Conservation (phyloP, 768 basidiomycete species). For the Leccinum ochraceum region DNA sequence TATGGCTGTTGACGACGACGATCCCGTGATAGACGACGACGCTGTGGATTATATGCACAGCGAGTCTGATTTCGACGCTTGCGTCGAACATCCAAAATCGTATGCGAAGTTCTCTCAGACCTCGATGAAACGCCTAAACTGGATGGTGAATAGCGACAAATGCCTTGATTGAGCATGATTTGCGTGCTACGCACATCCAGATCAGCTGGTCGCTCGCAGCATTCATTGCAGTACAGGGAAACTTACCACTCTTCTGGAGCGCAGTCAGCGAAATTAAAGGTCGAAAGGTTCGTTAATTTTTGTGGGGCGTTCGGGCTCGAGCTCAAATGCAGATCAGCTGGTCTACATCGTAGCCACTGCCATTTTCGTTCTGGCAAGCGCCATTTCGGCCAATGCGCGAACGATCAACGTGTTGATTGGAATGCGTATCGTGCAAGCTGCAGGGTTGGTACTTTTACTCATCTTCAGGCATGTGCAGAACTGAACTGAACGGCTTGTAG, state of each 20-base stretch:
- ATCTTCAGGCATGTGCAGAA: constrained; percentile 7
- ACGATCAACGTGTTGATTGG: constrained; percentile 59
- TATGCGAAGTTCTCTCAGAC: constrained; percentile 13
- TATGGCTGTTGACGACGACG: background rate
- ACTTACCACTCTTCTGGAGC: constrained; percentile 66
- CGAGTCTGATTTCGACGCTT: constrained; percentile 27
- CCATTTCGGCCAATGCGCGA: constrained; percentile 55
- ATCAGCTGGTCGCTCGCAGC: constrained; percentile 69
- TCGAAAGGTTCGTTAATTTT: constrained; percentile 50
- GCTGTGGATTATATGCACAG: constrained; percentile 29
- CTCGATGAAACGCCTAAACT: background rate
- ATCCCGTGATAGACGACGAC: constrained; percentile 21
- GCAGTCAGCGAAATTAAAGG: constrained; percentile 75
- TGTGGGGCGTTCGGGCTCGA: background rate
- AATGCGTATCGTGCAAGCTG: constrained; percentile 68
- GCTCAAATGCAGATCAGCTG: constrained; percentile 34
- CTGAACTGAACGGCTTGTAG: constrained; percentile 32
- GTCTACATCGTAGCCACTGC: constrained; percentile 55
- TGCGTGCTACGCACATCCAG: constrained; percentile 59
- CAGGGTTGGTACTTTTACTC: constrained; percentile 46
- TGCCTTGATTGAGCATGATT: constrained; percentile 53
- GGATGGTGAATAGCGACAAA: constrained; percentile 53
- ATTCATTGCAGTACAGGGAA: constrained; percentile 76
- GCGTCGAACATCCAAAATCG: constrained; percentile 33
- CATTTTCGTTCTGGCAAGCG: constrained; percentile 55